Evolutionary conservation across 2,329 filamentous ascomycete genomes (phyloP).

Genomic region (Amauroascus verrucosus): DNA sequence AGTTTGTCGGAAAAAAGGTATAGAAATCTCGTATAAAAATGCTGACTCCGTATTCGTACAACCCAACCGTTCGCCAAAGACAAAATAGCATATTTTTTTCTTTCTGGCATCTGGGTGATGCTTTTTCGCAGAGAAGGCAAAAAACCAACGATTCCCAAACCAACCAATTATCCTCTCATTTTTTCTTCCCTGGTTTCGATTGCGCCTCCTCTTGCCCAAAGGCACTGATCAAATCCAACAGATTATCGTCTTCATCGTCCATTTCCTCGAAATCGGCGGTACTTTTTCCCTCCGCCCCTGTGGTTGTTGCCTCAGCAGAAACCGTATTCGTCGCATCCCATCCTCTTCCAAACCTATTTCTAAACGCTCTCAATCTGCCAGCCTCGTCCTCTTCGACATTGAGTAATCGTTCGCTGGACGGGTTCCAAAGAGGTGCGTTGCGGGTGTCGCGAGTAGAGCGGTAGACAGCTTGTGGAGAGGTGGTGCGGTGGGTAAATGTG

Average conservation of each 20-base stretch:
- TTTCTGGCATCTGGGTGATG: neutral
- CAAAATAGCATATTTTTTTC: neutral
- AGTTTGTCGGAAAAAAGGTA: neutral
- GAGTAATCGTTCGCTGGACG: conserved; percentile 63
- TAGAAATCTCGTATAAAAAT: neutral
- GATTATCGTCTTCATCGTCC: conserved; percentile 42
- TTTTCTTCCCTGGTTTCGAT: conserved; percentile 30
- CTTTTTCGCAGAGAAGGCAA: neutral
- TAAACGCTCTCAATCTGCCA: conserved; percentile 75
- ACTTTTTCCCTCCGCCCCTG: conserved; percentile 15
- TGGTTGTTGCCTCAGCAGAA: conserved; percentile 19
- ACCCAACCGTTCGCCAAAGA: conserved; percentile 6
- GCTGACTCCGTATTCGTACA: conserved; percentile 11
- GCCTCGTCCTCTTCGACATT: conserved; percentile 95
- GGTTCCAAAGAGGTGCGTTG: conserved; percentile 88
- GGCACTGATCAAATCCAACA: conserved; percentile 49
- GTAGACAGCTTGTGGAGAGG: conserved; percentile 47
- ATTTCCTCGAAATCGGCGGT: conserved; percentile 27
- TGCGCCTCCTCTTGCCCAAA: conserved; percentile 36
- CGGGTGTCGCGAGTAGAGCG: conserved; percentile 67
- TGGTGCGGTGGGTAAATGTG: conserved; percentile 52
- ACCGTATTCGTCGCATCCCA: conserved; percentile 55
- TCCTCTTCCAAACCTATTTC: conserved; percentile 68
- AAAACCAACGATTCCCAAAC: neutral
- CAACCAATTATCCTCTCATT: conserved; percentile 5